Conservation (phyloP, 495 filamentous ascomycete species). For the Penicillium mononematosum region DNA sequence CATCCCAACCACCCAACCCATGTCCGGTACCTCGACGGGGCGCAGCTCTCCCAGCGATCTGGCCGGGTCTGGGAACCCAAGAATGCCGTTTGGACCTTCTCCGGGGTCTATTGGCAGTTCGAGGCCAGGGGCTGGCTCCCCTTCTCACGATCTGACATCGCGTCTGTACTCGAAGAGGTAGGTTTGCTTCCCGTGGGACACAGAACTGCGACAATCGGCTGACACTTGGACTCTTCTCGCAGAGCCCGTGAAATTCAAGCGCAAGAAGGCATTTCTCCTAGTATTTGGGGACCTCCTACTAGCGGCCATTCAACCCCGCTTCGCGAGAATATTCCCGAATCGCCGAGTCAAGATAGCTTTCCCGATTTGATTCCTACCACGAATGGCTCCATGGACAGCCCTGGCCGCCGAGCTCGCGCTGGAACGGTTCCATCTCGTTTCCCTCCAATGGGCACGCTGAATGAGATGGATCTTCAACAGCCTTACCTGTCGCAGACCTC, state of each 20-base stretch:
- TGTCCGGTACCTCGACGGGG: constrained; percentile 82
- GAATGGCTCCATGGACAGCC: constrained; percentile 54
- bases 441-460: constrained; percentile 64
- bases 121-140: constrained; percentile 91
- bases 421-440: constrained; percentile 97
- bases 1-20: constrained; percentile 70
- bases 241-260: constrained; percentile 96
- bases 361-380: constrained; percentile 77
- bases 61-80: constrained; percentile 61
- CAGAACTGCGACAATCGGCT: constrained; percentile 10
- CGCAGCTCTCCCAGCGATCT: constrained; percentile 85
- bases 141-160: constrained; percentile 84
- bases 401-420: constrained; percentile 75
- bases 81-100: constrained; percentile 73
- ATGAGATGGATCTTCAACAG: constrained; percentile 59
- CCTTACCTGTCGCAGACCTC: constrained; percentile 75
- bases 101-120: constrained; percentile 69
- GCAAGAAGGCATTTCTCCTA: constrained; percentile 84
- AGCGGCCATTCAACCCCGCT: constrained; percentile 94
- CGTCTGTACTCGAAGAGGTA: constrained; percentile 91
- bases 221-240: constrained; percentile 13
- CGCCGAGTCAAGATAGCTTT: constrained; percentile 90
- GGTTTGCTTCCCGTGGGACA: constrained; percentile 28
- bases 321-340: constrained; percentile 95
- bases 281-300: constrained; percentile 92